A percentile compares a stretch with the other conserved stretches of the same genome.
phyloP scores from a whole-genome alignment of 495 filamentous ascomycete species.

The Penicillium dipodomyicola region DNA sequence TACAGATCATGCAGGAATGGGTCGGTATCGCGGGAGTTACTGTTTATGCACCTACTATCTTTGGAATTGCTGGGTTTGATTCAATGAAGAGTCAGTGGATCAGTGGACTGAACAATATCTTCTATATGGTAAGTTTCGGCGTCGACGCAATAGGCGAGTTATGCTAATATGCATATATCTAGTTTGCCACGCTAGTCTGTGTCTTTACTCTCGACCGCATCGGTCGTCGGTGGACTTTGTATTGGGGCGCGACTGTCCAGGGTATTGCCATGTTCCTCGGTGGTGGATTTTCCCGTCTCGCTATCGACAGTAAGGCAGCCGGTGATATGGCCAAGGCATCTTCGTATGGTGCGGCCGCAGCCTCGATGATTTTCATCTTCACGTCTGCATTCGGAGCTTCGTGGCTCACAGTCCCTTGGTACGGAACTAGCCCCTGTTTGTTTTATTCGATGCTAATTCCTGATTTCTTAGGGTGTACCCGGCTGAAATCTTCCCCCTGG shows the following conservation, averaged over 20 bases:
- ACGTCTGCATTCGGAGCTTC: constrained; percentile 68
- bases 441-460: background rate
- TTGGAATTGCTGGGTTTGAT: constrained; percentile 62
- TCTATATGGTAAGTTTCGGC: constrained; percentile 47
- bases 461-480: constrained; percentile 51
- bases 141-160: background rate
- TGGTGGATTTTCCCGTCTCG: constrained; percentile 52
- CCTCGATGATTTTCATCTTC: constrained; percentile 68
- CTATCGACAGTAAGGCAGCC: constrained; percentile 50
- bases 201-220: constrained; percentile 69
- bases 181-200: constrained; percentile 61
- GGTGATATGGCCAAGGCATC: constrained; percentile 44
- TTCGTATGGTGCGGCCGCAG: constrained; percentile 60
- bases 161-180: background rate
- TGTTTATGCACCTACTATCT: constrained; percentile 65
- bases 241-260: constrained; percentile 64
- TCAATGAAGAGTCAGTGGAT: constrained; percentile 64
- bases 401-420: constrained; percentile 67
- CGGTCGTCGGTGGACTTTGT: constrained; percentile 65
- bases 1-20: constrained; percentile 74
- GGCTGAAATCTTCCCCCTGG: constrained; percentile 68
- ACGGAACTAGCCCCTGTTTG: background rate
- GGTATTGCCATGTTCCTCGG: constrained; percentile 61
- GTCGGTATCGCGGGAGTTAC: constrained; percentile 71
- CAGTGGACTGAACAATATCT: constrained; percentile 65